These are phyloP conservation scores for Fusarium humuli DNA, from an alignment of 2,329 filamentous ascomycete species.

Conservation along the genomic window DNA sequence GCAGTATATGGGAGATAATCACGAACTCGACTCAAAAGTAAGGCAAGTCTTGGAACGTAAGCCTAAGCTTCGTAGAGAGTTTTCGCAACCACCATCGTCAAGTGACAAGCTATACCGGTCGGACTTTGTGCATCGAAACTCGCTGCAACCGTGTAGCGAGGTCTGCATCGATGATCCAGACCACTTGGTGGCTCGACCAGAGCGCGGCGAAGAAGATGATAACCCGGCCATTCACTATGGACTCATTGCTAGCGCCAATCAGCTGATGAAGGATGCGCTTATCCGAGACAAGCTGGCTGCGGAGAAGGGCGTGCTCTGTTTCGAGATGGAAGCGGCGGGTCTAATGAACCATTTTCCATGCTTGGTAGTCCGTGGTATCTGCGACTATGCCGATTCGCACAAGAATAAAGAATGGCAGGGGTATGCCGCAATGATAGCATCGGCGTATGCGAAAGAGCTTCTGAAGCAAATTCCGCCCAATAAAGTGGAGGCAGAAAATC, in stretches of 20 bases:
- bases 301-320: constrained; percentile 1
- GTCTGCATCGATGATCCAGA: background rate
- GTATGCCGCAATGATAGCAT: background rate
- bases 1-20: background rate
- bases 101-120: background rate
- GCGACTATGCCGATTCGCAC: constrained; percentile 54
- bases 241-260: background rate
- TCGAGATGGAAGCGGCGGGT: constrained; percentile 15
- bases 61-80: background rate
- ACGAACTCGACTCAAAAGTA: background rate
- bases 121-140: background rate
- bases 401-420: constrained; percentile 12
- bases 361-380: constrained; percentile 53
- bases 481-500: background rate
- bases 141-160: background rate
- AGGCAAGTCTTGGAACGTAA: background rate
- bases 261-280: constrained; percentile 14
- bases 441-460: background rate
- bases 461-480: background rate
- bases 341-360: constrained; percentile 44
- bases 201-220: background rate
- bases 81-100: background rate
- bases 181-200: background rate
- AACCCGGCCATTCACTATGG: background rate
- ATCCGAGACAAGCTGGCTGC: constrained; percentile 1